These are phyloP conservation scores for Clavispora carvajalis DNA, from an alignment of 805 yeast genomes.

Conservation along the genomic window DNA sequence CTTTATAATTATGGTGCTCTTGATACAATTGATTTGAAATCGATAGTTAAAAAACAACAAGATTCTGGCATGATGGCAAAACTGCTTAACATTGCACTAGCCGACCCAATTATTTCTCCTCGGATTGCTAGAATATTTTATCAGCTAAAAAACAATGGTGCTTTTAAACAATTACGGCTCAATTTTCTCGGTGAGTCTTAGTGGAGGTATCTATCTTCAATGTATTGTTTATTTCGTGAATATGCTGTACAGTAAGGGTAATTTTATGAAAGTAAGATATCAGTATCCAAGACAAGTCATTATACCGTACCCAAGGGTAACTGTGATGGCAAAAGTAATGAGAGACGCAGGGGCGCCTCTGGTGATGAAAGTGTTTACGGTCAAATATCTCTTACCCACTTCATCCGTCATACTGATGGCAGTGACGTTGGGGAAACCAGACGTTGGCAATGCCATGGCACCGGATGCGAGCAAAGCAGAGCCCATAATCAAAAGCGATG, in stretches of 20 bases:
- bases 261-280: background rate
- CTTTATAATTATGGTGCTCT: conserved; percentile 31
- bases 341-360: conserved; percentile 39
- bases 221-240: background rate
- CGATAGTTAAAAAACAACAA: conserved; percentile 19
- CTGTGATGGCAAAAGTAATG: conserved; percentile 30
- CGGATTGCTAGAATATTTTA: conserved; percentile 26
- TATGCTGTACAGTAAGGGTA: background rate
- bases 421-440: conserved; percentile 42
- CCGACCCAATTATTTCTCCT: conserved; percentile 27
- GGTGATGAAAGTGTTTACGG: conserved; percentile 38
- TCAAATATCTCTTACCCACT: conserved; percentile 35
- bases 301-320: conserved; percentile 37
- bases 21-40: conserved; percentile 24
- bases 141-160: conserved; percentile 27
- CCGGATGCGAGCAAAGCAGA: conserved; percentile 37
- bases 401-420: conserved; percentile 41
- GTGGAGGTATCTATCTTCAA: background rate
- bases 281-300: conserved; percentile 18
- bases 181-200: conserved; percentile 25
- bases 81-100: conserved; percentile 20
- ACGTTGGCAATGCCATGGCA: conserved; percentile 44
- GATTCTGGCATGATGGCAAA: conserved; percentile 18
- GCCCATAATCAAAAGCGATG: conserved; percentile 37
- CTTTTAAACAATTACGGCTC: conserved; percentile 22